phyloP scores from a whole-genome alignment of 495 filamentous ascomycete genomes.

The Clohesyomyces aquaticus region DNA sequence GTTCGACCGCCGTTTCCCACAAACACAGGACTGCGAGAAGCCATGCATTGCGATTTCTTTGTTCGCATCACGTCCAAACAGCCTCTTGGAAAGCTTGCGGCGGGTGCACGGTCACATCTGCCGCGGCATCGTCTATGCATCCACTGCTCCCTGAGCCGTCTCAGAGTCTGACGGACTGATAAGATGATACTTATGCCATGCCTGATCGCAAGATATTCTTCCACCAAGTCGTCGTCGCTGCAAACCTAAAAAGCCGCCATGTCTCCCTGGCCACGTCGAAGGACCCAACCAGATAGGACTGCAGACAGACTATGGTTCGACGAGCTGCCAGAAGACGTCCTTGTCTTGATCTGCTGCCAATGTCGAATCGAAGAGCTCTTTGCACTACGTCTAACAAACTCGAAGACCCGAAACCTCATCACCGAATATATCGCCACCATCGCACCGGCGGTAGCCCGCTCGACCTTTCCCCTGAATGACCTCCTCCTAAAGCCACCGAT shows the following conservation, averaged over 20 bases:
- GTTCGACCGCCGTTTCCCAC: too few species aligned
- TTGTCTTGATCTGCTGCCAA: constrained; percentile 32
- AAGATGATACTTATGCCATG: constrained; percentile 3
- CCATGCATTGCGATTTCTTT: too few species aligned
- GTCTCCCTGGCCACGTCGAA: constrained; percentile 6
- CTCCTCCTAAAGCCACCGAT: constrained; percentile 17
- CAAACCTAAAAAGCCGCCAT: not conserved
- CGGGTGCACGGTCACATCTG: not conserved
- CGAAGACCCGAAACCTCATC: constrained; percentile 22
- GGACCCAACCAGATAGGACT: not conserved
- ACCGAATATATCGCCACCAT: constrained; percentile 23
- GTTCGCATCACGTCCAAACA: too few species aligned
- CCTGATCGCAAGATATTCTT: not conserved
- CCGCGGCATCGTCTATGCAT: not conserved
- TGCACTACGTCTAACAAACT: constrained; percentile 23
- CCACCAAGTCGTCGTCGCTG: not conserved
- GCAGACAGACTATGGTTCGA: constrained; percentile 17
- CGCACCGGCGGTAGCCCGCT: constrained; percentile 21
- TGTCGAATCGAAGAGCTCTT: constrained; percentile 28
- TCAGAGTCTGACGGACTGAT: not conserved
- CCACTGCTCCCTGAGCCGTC: not conserved
- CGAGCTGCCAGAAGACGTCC: constrained; percentile 33
- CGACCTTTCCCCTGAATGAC: constrained; percentile 19
- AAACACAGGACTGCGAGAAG: too few species aligned
- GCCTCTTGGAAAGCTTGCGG: too few species aligned